phyloP scores from a whole-genome alignment of 148 eudicot genomes.

The Vaccinium macrocarpon region DNA sequence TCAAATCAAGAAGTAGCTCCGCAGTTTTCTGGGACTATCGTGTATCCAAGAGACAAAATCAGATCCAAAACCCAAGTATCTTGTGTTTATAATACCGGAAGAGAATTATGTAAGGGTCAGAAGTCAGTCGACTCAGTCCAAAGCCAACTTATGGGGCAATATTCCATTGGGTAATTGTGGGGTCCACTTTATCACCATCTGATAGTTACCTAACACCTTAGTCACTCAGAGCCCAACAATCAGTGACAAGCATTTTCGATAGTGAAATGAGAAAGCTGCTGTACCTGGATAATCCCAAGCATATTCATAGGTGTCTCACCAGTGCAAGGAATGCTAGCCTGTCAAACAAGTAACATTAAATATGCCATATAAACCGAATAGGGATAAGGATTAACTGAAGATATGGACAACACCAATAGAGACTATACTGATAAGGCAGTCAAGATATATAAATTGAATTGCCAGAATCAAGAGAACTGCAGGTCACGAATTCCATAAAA shows the following conservation, averaged over 20 bases:
- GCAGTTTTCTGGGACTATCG: constrained; percentile 93
- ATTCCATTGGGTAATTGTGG: not conserved
- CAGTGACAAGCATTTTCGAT: not conserved
- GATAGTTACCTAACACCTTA: not conserved
- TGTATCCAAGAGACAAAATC: constrained; percentile 21
- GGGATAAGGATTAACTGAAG: not conserved
- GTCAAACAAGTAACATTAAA: constrained; percentile 19
- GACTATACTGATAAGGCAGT: not conserved
- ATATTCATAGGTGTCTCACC: constrained; percentile 67
- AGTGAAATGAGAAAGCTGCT: not conserved
- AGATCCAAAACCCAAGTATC: constrained; percentile 6
- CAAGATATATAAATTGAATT: not conserved
- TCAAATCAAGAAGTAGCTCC: constrained; percentile 91
- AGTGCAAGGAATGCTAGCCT: constrained; percentile 39
- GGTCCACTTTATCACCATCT: not conserved
- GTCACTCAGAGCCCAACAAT: not conserved
- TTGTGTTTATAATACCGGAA: not conserved
- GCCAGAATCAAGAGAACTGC: constrained; percentile 1
- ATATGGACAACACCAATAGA: too few species aligned
- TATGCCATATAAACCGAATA: not conserved
- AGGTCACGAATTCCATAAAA: not conserved
- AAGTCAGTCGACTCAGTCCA: constrained; percentile 1
- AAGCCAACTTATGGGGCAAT: not conserved
- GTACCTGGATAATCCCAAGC: constrained; percentile 85
- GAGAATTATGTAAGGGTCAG: not conserved